A percentile compares a stretch with the other conserved stretches of the same genome.
These are phyloP conservation scores for Cyclotella kingstonii DNA, from an alignment of 108 stramenopile species.

Conservation along the genomic window DNA sequence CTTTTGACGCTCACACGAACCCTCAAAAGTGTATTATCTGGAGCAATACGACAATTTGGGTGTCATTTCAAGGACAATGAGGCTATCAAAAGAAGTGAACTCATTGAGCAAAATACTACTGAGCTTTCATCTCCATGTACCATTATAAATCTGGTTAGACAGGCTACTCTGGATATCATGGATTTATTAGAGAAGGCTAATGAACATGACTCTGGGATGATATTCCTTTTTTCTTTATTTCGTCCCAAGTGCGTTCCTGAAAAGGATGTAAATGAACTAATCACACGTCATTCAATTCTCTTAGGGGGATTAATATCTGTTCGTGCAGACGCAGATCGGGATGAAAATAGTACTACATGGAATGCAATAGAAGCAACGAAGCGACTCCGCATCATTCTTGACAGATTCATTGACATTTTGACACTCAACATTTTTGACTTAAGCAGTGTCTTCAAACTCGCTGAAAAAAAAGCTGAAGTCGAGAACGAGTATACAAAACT, in stretches of 20 bases:
- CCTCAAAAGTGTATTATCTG: conserved; percentile 8
- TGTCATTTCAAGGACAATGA: conserved; percentile 9
- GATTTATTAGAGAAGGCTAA: conserved; percentile 1
- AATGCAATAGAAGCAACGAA: conserved; percentile 30
- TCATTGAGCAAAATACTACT: neutral
- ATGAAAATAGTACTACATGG: conserved; percentile 10
- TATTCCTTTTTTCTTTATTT: too few species aligned
- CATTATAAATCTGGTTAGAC: conserved; percentile 10
- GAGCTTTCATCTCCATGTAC: conserved; percentile 16
- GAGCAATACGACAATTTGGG: conserved; percentile 9
- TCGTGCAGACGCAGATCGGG: conserved; percentile 7
- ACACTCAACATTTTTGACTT: conserved; percentile 11
- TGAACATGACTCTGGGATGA: neutral
- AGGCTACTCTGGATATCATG: conserved; percentile 8
- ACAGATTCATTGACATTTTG: conserved; percentile 3
- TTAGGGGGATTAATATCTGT: conserved; percentile 17
- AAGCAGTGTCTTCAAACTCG: conserved; percentile 13
- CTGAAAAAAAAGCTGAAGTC: conserved; percentile 5
- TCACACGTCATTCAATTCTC: conserved; percentile 6
- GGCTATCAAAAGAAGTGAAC: conserved; percentile 14
- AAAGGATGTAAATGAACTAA: neutral
- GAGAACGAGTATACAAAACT: conserved; percentile 17
- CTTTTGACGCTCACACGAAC: conserved; percentile 8
- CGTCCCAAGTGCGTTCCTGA: conserved; percentile 18
- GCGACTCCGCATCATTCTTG: conserved; percentile 10